Conservation (phyloP, 371 early-diverging fungal species). For the Syncephalastrum racemosum region DNA sequence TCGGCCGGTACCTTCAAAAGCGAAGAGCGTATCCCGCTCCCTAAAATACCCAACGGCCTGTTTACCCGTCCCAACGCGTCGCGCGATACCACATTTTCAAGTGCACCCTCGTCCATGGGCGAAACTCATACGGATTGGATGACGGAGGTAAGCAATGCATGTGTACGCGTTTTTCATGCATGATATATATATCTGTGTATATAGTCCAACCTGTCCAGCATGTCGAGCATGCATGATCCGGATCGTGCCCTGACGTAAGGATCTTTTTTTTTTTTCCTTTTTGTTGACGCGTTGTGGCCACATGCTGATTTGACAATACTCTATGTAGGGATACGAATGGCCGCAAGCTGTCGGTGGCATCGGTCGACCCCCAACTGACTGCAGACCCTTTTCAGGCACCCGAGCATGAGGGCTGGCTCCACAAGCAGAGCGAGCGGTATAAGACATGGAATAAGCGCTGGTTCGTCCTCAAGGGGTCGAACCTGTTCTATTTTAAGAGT, state of each 20-base stretch:
- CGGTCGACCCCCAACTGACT: conserved; percentile 18
- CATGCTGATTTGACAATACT: conserved; percentile 2
- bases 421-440: conserved; percentile 67
- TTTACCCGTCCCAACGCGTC: conserved; percentile 7
- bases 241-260: conserved; percentile 4
- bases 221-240: conserved; percentile 1
- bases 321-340: conserved; percentile 7
- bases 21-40: conserved; percentile 10
- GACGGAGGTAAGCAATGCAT: conserved; percentile 4
- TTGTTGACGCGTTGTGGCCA: neutral
- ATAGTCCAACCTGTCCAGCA: conserved; percentile 14
- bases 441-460: conserved; percentile 70
- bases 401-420: conserved; percentile 61
- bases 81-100: conserved; percentile 12
- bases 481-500: conserved; percentile 64
- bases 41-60: conserved; percentile 3
- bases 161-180: neutral
- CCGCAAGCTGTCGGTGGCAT: conserved; percentile 33
- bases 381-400: conserved; percentile 33
- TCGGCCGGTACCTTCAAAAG: conserved; percentile 17
- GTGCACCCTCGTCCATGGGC: conserved; percentile 1
- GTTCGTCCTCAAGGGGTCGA: conserved; percentile 66
- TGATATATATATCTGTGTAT: neutral
- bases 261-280: too few relatives aligned
- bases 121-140: conserved; percentile 5